Evolutionary conservation across 495 filamentous ascomycete species (phyloP), one percentile per base, ranked within the genome.

Genomic region (Filosporella fistucella): DNA sequence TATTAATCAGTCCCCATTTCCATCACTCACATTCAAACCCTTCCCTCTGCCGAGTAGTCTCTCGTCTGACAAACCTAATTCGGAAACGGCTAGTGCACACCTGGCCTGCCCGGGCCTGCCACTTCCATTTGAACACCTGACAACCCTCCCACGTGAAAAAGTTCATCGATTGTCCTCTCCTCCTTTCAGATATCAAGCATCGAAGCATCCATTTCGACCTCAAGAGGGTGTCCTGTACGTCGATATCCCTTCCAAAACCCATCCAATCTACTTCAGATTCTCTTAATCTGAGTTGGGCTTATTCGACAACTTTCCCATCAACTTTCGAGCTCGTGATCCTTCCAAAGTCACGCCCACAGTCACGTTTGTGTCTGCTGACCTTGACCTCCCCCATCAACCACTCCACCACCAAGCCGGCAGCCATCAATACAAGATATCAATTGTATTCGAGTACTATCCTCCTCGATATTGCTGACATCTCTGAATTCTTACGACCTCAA

Each of bases 301-400:
- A 17, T 14, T 41, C 41, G 13, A 41, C 45, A 45, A 49, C 49
- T 49, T 49, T 34, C 22, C 41, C 16, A 13, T 14, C 24, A 23
- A 6, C 14, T 23, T 37, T 45, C n/a, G 16, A 25, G 34, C 47
- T 47, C 47, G 47, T 55, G 47, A 50, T 55, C 52, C 21, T 17
- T 20, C 22, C 34, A 32, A 46, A 45, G 41, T 52, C 42, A 38
- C 36, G 36, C 44, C 30, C 20, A 43, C 37, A 23, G 35, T 44
- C 35, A 53, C 46, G 37, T 49, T 35, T 50, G 47, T 50, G 51
- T 54, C 51, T 45, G 51, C 51, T 45, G 51, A 54, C 51, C 20
- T 14, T 23, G 37, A 26, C 32, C 9, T 2, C 13, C 11, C 28
- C 33, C 26, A 44, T 18, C 32, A 45, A 49, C 37, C 40, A 45